phyloP scores from a whole-genome alignment of 352 stramenopile genomes.

The Phytopythium sindhum region DNA sequence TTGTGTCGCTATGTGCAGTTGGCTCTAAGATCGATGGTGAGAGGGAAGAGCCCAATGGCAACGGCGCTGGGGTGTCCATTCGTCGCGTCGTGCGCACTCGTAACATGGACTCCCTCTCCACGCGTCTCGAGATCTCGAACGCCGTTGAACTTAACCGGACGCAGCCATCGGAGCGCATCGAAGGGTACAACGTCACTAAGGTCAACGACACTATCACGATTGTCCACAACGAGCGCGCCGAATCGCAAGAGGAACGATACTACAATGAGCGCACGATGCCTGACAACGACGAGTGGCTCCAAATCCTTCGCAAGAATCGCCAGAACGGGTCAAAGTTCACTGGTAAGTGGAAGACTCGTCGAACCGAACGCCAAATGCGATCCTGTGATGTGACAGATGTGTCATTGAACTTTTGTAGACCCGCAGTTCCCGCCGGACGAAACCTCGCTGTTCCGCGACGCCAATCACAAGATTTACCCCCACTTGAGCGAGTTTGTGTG shows the following conservation, averaged over 20 bases:
- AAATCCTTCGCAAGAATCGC: constrained; percentile 70
- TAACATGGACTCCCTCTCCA: constrained; percentile 75
- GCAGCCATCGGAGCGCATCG: constrained; percentile 42
- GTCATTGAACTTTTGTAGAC: constrained; percentile 26
- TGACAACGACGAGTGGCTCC: constrained; percentile 69
- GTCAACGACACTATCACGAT: constrained; percentile 70
- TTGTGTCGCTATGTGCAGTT: constrained; percentile 12
- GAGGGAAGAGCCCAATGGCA: constrained; percentile 63
- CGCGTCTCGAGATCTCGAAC: constrained; percentile 66
- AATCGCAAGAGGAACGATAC: constrained; percentile 58
- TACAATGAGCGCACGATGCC: constrained; percentile 66
- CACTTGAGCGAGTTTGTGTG: constrained; percentile 74
- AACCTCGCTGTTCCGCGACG: constrained; percentile 65
- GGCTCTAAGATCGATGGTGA: constrained; percentile 36
- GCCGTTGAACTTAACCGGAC: constrained; percentile 64
- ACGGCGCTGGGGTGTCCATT: constrained; percentile 53
- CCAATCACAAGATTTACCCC: constrained; percentile 59
- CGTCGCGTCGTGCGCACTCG: constrained; percentile 45
- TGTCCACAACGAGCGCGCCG: constrained; percentile 56
- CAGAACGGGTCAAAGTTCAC: constrained; percentile 74
- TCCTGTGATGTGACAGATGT: not conserved
- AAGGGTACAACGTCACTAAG: constrained; percentile 76
- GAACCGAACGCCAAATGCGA: not conserved
- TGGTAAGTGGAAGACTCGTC: constrained; percentile 14
- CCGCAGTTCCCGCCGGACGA: constrained; percentile 71